Evolutionary conservation across 495 filamentous ascomycete genomes (phyloP).

Genomic region (Lasiosphaeriaceae sp.): DNA sequence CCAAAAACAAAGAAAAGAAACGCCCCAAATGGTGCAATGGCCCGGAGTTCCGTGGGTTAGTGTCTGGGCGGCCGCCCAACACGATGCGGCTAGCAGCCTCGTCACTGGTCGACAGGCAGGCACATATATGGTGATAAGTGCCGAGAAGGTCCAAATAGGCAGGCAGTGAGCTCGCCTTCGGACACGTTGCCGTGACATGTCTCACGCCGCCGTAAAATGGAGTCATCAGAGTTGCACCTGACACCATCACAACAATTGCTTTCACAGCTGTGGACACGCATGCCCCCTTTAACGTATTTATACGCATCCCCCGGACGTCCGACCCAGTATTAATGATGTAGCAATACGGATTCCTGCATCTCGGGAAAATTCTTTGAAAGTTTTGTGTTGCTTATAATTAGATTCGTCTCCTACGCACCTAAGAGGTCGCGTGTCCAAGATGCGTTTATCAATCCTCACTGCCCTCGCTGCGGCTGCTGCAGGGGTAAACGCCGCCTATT

Average conservation of each 20-base stretch:
- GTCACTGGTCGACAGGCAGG: neutral
- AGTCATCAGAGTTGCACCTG: conserved; percentile 10
- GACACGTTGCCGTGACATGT: neutral
- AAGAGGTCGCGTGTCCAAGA: neutral
- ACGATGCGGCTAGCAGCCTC: neutral
- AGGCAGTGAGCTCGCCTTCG: neutral
- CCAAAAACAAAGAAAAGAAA: neutral
- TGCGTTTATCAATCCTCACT: neutral
- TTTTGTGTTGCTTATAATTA: no score
- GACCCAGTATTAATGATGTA: neutral
- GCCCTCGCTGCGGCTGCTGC: conserved; percentile 7
- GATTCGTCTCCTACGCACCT: no score
- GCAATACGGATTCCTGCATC: no score
- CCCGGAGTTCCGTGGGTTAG: conserved; percentile 4
- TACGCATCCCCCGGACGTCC: neutral
- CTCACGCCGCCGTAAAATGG: neutral
- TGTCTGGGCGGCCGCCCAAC: neutral
- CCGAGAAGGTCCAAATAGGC: neutral
- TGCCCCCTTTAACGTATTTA: neutral
- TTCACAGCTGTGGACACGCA: no score
- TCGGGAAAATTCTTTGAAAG: no score
- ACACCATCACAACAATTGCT: conserved; percentile 6
- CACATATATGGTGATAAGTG: neutral
- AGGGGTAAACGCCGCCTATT: conserved; percentile 23
- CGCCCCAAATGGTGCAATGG: conserved; percentile 15